Evolutionary conservation across 2,329 filamentous ascomycete genomes (phyloP).

Genomic region (Fusarium lateritium): DNA sequence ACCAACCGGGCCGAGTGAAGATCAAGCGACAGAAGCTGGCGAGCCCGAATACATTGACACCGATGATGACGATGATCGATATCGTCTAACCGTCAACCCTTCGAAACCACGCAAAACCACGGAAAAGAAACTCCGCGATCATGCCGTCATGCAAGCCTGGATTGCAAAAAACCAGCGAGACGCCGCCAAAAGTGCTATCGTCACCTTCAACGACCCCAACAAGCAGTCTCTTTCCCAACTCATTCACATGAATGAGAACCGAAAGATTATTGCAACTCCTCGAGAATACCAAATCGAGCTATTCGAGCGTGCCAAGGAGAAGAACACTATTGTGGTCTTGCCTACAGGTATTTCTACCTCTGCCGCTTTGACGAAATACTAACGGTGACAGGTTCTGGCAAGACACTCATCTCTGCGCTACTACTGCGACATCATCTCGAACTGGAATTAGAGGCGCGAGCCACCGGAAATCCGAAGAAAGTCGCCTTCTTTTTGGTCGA

Average conservation of each 20-base stretch:
- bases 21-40: background rate
- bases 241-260: slow-evolving; percentile 56
- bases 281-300: slow-evolving; percentile 94
- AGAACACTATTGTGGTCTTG: slow-evolving; percentile 93
- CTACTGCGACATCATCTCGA: slow-evolving; percentile 83
- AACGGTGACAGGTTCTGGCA: slow-evolving; percentile 79
- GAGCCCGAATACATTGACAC: slow-evolving; percentile 34
- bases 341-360: slow-evolving; percentile 76
- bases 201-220: slow-evolving; percentile 47
- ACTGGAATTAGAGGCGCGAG: slow-evolving; percentile 80
- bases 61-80: slow-evolving; percentile 48
- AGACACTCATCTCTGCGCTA: slow-evolving; percentile 94
- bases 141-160: slow-evolving; percentile 64
- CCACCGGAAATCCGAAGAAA: slow-evolving; percentile 70
- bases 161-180: slow-evolving; percentile 55
- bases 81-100: slow-evolving; percentile 51
- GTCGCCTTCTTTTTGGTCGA: slow-evolving; percentile 92
- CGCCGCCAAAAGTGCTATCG: slow-evolving; percentile 51
- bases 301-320: slow-evolving; percentile 86
- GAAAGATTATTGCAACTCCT: slow-evolving; percentile 79
- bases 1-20: background rate
- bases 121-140: slow-evolving; percentile 65
- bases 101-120: slow-evolving; percentile 57
- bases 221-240: slow-evolving; percentile 54
- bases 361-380: background rate